phyloP scores from a whole-genome alignment of 495 filamentous ascomycete species.

The Cercophora sp. region DNA sequence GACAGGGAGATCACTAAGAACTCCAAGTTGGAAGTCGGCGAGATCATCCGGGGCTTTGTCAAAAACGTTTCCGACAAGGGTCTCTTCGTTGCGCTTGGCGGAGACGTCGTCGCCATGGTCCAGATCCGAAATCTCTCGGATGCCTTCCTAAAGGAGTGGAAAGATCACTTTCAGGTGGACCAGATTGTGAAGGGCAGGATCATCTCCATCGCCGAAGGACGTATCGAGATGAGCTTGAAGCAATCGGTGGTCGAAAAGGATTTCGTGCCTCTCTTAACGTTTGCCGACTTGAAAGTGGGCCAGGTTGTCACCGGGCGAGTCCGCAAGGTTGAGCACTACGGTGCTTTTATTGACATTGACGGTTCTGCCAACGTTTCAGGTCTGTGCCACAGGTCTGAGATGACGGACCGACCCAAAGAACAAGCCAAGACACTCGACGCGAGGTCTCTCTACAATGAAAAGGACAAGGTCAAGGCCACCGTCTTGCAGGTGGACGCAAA shows the following conservation, averaged over 20 bases:
- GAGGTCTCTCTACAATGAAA: conserved; percentile 85
- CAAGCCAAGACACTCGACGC: conserved; percentile 76
- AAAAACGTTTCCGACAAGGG: conserved; percentile 82
- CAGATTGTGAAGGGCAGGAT: conserved; percentile 88
- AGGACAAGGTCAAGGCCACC: conserved; percentile 87
- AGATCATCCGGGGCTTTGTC: conserved; percentile 83
- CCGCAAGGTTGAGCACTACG: conserved; percentile 88
- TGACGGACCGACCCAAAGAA: conserved; percentile 74
- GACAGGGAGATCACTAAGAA: conserved; percentile 71
- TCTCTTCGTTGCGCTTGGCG: conserved; percentile 75
- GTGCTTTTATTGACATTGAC: conserved; percentile 89
- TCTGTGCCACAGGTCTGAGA: conserved; percentile 84
- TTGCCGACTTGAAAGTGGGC: conserved; percentile 70
- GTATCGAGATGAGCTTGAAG: conserved; percentile 82
- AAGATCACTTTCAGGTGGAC: conserved; percentile 75
- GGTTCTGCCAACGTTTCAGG: conserved; percentile 81
- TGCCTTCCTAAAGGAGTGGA: conserved; percentile 91
- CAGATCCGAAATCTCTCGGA: conserved; percentile 86
- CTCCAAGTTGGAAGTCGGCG: conserved; percentile 68
- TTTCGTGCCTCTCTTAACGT: conserved; percentile 63
- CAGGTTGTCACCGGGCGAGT: conserved; percentile 83
- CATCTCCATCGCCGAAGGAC: conserved; percentile 63
- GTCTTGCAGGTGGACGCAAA: conserved; percentile 71
- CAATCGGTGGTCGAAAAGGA: conserved; percentile 75
- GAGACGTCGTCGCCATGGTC: conserved; percentile 74